Percentiles rank a stretch among this genome's conserved stretches.
Evolutionary conservation across 1,284 basidiomycete species (phyloP).

Genomic region (Apiotrichum montevideense): DNA sequence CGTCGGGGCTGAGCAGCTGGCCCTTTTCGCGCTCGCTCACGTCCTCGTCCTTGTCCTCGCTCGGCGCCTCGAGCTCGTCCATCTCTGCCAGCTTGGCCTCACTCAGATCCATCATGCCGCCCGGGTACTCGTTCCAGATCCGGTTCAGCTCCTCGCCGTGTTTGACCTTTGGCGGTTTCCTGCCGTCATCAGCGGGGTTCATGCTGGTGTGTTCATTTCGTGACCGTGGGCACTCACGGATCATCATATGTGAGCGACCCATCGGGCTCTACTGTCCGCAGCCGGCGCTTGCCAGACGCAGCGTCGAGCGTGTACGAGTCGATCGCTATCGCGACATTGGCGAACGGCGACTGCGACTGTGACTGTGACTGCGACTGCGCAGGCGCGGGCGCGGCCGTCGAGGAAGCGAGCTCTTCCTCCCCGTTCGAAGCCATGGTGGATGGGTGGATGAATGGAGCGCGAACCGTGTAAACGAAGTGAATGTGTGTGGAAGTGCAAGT

Average conservation of each 20-base stretch:
- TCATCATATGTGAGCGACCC: slow-evolving; percentile 29
- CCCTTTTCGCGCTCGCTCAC: slow-evolving; percentile 14
- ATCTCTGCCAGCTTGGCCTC: slow-evolving; percentile 22
- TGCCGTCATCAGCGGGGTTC: slow-evolving; percentile 4
- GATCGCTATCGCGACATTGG: slow-evolving; percentile 20
- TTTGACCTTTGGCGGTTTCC: slow-evolving; percentile 19
- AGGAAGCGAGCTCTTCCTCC: not conserved
- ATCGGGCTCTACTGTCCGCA: slow-evolving; percentile 27
- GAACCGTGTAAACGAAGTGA: not conserved
- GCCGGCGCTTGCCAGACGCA: slow-evolving; percentile 19
- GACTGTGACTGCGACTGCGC: not conserved
- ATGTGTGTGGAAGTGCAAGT: not conserved
- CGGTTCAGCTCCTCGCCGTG: slow-evolving; percentile 31
- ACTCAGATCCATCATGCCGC: slow-evolving; percentile 34
- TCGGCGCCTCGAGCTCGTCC: slow-evolving; percentile 13
- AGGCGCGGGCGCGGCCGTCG: not conserved
- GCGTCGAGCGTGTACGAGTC: slow-evolving; percentile 31
- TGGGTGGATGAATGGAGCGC: not conserved
- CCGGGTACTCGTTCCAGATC: slow-evolving; percentile 41
- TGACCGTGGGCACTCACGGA: slow-evolving; percentile 17
- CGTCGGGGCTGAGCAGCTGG: slow-evolving; percentile 28
- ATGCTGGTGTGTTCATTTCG: too few relatives aligned
- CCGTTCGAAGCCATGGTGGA: slow-evolving; percentile 15
- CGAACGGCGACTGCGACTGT: slow-evolving; percentile 6
- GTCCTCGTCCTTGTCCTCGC: slow-evolving; percentile 1